Evolutionary conservation across 495 filamentous ascomycete species (phyloP).

Genomic region (Letharia lupina): DNA sequence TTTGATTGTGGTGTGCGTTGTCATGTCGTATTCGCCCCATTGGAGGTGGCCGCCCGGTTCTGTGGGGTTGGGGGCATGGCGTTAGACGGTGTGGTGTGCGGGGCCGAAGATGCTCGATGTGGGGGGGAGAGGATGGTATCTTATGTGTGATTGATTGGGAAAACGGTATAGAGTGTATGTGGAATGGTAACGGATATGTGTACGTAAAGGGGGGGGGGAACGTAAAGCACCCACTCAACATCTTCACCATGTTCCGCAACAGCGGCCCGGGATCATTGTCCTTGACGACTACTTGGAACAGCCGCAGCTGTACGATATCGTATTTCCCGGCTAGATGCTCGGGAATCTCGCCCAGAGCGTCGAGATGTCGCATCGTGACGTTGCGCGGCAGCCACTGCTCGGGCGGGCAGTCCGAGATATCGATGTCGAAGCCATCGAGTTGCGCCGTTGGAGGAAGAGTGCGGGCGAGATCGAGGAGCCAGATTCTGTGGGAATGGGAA

Average conservation of each 20-base stretch:
- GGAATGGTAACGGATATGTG: not conserved
- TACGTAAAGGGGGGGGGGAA: not conserved
- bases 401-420: slow-evolving; percentile 26
- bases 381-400: slow-evolving; percentile 28
- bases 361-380: slow-evolving; percentile 25
- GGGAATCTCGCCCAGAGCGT: slow-evolving; percentile 26
- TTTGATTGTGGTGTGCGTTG: not conserved
- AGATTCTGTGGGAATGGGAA: slow-evolving; percentile 23
- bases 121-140: not conserved
- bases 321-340: slow-evolving; percentile 27
- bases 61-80: not conserved
- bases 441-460: slow-evolving; percentile 24
- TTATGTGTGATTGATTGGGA: no score
- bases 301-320: slow-evolving; percentile 33
- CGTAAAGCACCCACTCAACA: slow-evolving; percentile 4
- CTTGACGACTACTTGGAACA: slow-evolving; percentile 4
- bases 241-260: slow-evolving; percentile 8
- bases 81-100: not conserved
- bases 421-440: slow-evolving; percentile 32
- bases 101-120: not conserved
- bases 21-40: slow-evolving; percentile 30
- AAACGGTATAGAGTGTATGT: not conserved
- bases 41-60: slow-evolving; percentile 32
- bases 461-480: slow-evolving; percentile 29
- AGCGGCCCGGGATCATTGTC: slow-evolving; percentile 12